Evolutionary conservation across 2,329 filamentous ascomycete genomes (phyloP), one percentile per base, ranked within the genome.

Genomic region (Sclerotinia minor): DNA sequence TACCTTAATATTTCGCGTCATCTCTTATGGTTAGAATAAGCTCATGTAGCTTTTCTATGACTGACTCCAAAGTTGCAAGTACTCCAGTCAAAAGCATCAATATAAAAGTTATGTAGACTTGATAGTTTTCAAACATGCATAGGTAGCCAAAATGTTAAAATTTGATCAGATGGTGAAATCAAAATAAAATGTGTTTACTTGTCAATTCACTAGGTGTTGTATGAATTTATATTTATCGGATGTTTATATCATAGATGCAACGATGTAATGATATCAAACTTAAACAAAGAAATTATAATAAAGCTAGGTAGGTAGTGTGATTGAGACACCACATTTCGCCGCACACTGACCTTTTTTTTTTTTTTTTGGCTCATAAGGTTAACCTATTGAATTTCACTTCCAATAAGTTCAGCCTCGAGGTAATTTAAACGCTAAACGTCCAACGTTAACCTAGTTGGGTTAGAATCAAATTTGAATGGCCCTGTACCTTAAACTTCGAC

Each of bases 401-500:
- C 3, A 13, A 38, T 13, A 13, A 38, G 2, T n/a, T 61, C 45
- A 61, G 59, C 45, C 59, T 61, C 29, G 59, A 61, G 17, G 21
- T 26, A 24, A 50, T 50, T 61, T 35, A 21, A 21, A 61, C 29
- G 21, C 45, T 61, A 50, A 41, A 50, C 21, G 21, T 32, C 32
- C 6, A 50, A 19, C 5, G 13, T 38, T 38, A n/a, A 7, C 59
- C 32, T 8, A 41, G 50, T 13, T 45, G 5, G 41, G 38, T 45
- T 59, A 59, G 57, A 11, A 15, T 9, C 5, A 59, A 45, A 9
- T 55, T 35, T 35, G 29, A 55, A 55, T 38, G 53, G 53, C 5
- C 53, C 53, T 41, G 24, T 59, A 58, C 55, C 55, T 61, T 49
- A 50, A 24, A 50, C 45, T 26, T 63, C 45, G 59, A 63, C 44